Percentiles rank a stretch among this genome's conserved stretches.
Evolutionary conservation across 805 yeast genomes (phyloP).

Genomic region (Soucietia sequanensis): DNA sequence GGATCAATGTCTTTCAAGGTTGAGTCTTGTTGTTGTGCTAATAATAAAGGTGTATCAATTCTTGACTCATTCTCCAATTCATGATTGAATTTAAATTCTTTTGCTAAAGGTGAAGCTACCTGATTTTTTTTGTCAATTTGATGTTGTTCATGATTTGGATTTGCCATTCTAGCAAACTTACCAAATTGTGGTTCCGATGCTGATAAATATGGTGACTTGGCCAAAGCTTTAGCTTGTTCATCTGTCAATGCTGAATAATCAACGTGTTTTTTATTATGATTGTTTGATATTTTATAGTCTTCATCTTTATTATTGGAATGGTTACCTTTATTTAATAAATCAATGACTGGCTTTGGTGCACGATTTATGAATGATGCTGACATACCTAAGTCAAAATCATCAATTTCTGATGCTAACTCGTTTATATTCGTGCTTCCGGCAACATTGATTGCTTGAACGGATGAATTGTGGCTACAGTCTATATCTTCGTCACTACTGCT

Average conservation of each 20-base stretch:
- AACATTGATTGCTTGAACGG: constrained; percentile 4
- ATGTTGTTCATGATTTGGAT: constrained; percentile 10
- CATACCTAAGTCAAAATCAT: constrained; percentile 35
- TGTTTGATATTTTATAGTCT: constrained; percentile 17
- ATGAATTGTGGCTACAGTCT: constrained; percentile 2
- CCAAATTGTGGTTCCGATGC: constrained; percentile 62
- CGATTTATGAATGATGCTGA: constrained; percentile 38
- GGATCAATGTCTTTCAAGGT: constrained; percentile 54
- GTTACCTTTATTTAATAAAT: constrained; percentile 21
- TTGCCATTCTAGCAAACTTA: constrained; percentile 38
- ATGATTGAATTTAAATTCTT: constrained; percentile 16
- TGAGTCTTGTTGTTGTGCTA: constrained; percentile 42
- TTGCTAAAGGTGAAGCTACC: constrained; percentile 1
- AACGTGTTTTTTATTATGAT: constrained; percentile 6
- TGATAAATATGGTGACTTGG: constrained; percentile 54
- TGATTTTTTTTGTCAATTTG: constrained; percentile 7
- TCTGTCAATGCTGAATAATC: constrained; percentile 40
- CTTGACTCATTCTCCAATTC: constrained; percentile 19
- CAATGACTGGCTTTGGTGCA: constrained; percentile 39
- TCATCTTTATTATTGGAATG: not conserved
- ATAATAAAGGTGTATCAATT: constrained; percentile 33
- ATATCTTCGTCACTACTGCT: constrained; percentile 12
- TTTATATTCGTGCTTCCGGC: constrained; percentile 3
- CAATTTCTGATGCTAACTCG: constrained; percentile 24
- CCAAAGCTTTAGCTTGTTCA: constrained; percentile 51